phyloP scores from a whole-genome alignment of 345 rosid genomes.

The Salix udensis region DNA sequence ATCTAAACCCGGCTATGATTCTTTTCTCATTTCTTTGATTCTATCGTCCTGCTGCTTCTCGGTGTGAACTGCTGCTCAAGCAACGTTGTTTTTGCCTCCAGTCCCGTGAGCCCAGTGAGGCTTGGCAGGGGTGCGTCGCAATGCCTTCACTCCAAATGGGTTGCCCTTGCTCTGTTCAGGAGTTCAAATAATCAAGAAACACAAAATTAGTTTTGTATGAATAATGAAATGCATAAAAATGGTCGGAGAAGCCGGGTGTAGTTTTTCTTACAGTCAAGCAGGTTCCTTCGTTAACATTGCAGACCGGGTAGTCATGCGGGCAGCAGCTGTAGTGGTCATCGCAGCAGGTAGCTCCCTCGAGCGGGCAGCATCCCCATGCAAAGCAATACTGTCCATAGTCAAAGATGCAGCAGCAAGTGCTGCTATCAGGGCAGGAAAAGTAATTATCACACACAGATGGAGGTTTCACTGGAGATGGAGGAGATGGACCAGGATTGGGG shows the following conservation, averaged over 20 bases:
- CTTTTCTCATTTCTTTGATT: conserved; percentile 7
- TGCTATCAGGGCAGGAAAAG: conserved; percentile 62
- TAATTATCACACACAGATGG: conserved; percentile 67
- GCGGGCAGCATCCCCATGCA: conserved; percentile 94
- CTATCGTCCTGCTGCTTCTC: conserved; percentile 18
- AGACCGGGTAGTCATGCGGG: conserved; percentile 80
- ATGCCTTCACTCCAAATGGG: conserved; percentile 68
- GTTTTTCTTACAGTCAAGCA: conserved; percentile 55
- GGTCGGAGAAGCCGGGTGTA: not conserved
- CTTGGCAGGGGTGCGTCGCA: conserved; percentile 67
- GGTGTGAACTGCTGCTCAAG: conserved; percentile 20
- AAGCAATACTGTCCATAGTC: conserved; percentile 62
- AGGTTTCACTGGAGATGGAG: conserved; percentile 81
- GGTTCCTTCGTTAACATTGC: conserved; percentile 54
- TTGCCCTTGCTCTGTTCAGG: conserved; percentile 74
- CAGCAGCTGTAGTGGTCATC: conserved; percentile 79
- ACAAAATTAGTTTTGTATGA: not conserved
- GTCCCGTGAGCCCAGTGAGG: conserved; percentile 59
- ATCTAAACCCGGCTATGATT: conserved; percentile 6
- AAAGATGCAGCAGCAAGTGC: conserved; percentile 79
- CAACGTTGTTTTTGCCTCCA: conserved; percentile 35
- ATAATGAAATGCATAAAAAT: not conserved
- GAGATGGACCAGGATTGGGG: conserved; percentile 93
- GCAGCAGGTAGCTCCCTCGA: conserved; percentile 82
- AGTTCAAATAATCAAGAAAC: not conserved